A percentile compares a stretch with the other conserved stretches of the same genome.
phyloP scores from a whole-genome alignment of 495 filamentous ascomycete genomes.

The Staphylotrichum tortipilum region DNA sequence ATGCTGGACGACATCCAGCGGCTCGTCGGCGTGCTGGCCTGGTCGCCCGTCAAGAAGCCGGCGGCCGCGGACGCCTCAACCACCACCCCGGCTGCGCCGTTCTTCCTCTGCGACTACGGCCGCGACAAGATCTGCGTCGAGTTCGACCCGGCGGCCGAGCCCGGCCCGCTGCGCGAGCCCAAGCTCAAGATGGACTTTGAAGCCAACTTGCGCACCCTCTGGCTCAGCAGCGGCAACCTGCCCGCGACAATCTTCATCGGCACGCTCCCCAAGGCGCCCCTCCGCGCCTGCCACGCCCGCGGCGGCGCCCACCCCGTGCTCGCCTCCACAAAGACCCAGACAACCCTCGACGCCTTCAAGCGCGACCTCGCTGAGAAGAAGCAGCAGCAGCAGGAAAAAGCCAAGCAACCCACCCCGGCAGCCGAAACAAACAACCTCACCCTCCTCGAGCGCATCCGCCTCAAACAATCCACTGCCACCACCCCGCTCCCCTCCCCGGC shows the following conservation, averaged over 20 bases:
- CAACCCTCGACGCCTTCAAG: constrained; percentile 53
- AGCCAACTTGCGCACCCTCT: constrained; percentile 39
- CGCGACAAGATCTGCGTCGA: constrained; percentile 40
- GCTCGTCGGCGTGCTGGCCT: constrained; percentile 45
- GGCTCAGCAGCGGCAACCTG: constrained; percentile 26
- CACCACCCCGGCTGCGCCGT: constrained; percentile 17
- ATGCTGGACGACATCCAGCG: constrained; percentile 49
- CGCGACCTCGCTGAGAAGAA: constrained; percentile 39
- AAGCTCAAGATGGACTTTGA: constrained; percentile 47
- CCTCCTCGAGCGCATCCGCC: constrained; percentile 55
- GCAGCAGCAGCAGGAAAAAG: constrained; percentile 24
- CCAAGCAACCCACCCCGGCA: constrained; percentile 8
- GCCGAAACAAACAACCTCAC: constrained; percentile 21
- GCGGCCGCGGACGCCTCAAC: background rate
- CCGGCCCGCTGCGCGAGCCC: constrained; percentile 47
- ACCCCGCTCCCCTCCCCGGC: constrained; percentile 32
- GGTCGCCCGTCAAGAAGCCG: constrained; percentile 9
- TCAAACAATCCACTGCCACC: constrained; percentile 49
- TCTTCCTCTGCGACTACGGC: constrained; percentile 54
- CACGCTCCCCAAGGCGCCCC: constrained; percentile 46
- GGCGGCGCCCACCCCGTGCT: constrained; percentile 24
- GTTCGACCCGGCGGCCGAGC: constrained; percentile 17
- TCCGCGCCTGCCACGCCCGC: constrained; percentile 37
- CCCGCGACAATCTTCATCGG: constrained; percentile 35
- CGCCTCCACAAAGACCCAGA: constrained; percentile 46